phyloP scores from a whole-genome alignment of 1,139 yeast genomes.

The Yamadazyma jaroonii region DNA sequence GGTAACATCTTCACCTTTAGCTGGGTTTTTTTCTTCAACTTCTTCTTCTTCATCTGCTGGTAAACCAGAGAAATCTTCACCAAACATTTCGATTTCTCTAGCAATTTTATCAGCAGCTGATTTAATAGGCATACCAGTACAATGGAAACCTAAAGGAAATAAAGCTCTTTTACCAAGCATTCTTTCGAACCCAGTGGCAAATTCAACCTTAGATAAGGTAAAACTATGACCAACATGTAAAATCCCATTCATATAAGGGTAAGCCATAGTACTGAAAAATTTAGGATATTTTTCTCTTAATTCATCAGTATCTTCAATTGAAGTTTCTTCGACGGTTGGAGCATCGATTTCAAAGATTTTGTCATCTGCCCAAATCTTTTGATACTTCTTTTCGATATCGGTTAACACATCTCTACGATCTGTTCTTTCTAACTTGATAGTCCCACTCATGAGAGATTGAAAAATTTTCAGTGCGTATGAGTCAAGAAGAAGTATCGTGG shows the following conservation, averaged over 20 bases:
- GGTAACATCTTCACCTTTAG: conserved; percentile 67
- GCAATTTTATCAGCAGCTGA: conserved; percentile 95
- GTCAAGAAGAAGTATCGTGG: too few species aligned
- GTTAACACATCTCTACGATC: conserved; percentile 92
- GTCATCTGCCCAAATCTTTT: conserved; percentile 81
- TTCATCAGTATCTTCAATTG: conserved; percentile 62
- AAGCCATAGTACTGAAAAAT: conserved; percentile 92
- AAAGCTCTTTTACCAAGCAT: conserved; percentile 91
- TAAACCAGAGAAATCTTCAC: conserved; percentile 72
- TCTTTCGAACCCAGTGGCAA: conserved; percentile 90
- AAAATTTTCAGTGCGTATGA: conserved; percentile 7
- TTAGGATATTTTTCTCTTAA: conserved; percentile 81
- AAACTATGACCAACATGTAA: conserved; percentile 97
- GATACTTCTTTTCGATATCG: conserved; percentile 87
- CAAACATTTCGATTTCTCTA: conserved; percentile 90
- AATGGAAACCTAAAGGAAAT: conserved; percentile 97
- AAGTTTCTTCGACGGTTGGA: conserved; percentile 67
- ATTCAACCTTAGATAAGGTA: conserved; percentile 93
- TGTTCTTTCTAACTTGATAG: conserved; percentile 53
- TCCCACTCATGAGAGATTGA: conserved; percentile 34
- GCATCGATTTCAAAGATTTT: conserved; percentile 85
- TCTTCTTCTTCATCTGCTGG: conserved; percentile 55
- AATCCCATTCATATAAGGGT: conserved; percentile 98
- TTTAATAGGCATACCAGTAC: conserved; percentile 99
- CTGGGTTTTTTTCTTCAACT: conserved; percentile 31